Evolutionary conservation across 768 basidiomycete genomes (phyloP), one percentile per base, ranked within the genome.

Genomic region (Lentinula lateritia): DNA sequence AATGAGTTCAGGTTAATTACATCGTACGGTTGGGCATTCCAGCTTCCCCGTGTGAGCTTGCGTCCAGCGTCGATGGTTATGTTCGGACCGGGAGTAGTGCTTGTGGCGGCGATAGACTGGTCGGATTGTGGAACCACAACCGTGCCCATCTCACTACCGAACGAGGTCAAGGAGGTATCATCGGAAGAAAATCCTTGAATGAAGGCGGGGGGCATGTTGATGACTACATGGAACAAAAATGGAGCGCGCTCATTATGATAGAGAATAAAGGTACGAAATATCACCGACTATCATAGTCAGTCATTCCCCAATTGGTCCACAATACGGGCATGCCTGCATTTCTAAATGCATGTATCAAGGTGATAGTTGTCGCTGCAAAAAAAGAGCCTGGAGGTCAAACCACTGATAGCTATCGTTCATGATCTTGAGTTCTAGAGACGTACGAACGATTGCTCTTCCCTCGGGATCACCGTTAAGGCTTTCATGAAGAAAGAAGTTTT

Each of bases 241-340:
- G 32, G 32, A 39, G 43, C 20, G 12, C 56, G 18, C 9, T 36
- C 20, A 23, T 28, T 3, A 42, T 38, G n/a, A n/a, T n/a, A n/a
- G n/a, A 9, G 39, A 16, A 36, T 3, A 53, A 2, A 39, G 56
- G 28, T 45, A 45, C 32, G 18, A 12, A 32, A 13, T 38, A 28
- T 32, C 1, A 63, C 73, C 20, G 50, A 71, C 73, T 63, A 48
- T 74, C 73, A 34, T 70, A 74, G 35, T 72, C 71, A 1, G 71
- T 73, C 18, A 73, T 63, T 0, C 73, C 73, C 73, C 73, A 74
- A 53, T 72, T 71, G 0, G 69, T 71, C 73, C 73, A 74, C 12
- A 74, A 56, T 1, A 74, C 70, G 1, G 70, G 69, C 68, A 72
- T 72, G 0, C 68, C 70, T 23, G 66, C 71, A 9, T 61, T 63